Evolutionary conservation across 768 basidiomycete genomes (phyloP).

Genomic region (Hygrophorus russula): DNA sequence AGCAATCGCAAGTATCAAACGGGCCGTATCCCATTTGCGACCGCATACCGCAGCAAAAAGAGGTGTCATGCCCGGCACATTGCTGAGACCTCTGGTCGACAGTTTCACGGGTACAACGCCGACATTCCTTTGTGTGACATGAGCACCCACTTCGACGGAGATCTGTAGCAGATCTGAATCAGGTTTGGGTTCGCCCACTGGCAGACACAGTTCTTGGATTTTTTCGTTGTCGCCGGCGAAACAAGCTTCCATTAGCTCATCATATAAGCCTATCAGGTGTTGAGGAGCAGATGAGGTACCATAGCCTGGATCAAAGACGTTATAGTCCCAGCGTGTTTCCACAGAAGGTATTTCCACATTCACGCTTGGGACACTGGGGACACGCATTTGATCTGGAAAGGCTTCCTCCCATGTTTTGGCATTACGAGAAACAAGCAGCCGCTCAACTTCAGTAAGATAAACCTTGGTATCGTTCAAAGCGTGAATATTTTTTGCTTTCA

Average conservation of each 20-base stretch:
- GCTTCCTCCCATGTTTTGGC: slow-evolving; percentile 35
- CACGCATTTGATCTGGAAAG: slow-evolving; percentile 18
- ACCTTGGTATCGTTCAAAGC: slow-evolving; percentile 16
- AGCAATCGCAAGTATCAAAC: slow-evolving; percentile 47
- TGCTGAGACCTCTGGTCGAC: too few species aligned
- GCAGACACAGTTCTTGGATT: slow-evolving; percentile 43
- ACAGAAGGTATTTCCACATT: background rate
- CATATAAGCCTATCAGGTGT: slow-evolving; percentile 28
- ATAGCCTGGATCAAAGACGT: slow-evolving; percentile 5
- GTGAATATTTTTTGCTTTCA: slow-evolving; percentile 10
- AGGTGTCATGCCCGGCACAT: slow-evolving; percentile 39
- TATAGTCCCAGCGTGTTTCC: too few species aligned
- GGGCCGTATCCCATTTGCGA: slow-evolving; percentile 45
- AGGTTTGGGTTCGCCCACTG: slow-evolving; percentile 19
- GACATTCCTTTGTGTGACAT: slow-evolving; percentile 4
- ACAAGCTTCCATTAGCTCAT: slow-evolving; percentile 48
- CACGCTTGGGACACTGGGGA: background rate
- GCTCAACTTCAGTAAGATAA: slow-evolving; percentile 24
- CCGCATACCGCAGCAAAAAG: slow-evolving; percentile 37
- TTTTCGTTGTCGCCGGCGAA: slow-evolving; percentile 38
- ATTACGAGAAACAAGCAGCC: slow-evolving; percentile 19
- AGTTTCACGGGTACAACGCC: too few species aligned
- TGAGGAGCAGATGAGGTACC: slow-evolving; percentile 14
- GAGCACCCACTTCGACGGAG: slow-evolving; percentile 20
- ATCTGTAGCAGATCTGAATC: slow-evolving; percentile 29